These are phyloP conservation scores for Noccaea bulbosa DNA, from an alignment of 345 rosid species.

Conservation along the genomic window DNA sequence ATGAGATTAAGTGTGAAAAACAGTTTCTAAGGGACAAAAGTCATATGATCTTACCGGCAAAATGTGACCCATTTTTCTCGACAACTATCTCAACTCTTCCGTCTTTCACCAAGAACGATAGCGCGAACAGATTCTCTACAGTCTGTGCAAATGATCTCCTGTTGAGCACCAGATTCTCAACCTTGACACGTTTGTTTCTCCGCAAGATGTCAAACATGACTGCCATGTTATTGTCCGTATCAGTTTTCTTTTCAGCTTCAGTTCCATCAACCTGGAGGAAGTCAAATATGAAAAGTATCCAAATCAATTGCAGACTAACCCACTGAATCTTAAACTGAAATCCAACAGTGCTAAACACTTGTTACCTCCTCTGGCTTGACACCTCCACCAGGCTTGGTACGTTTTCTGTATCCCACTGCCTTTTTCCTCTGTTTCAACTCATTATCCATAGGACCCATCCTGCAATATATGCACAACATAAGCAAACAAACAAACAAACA, in stretches of 20 bases:
- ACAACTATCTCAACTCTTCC: constrained; percentile 68
- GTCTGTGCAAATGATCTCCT: constrained; percentile 83
- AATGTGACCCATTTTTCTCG: constrained; percentile 61
- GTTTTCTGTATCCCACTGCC: constrained; percentile 43
- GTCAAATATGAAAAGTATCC: neutral
- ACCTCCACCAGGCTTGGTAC: constrained; percentile 51
- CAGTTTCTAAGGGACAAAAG: constrained; percentile 18
- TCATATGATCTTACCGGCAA: constrained; percentile 58
- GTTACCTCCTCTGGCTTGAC: constrained; percentile 72
- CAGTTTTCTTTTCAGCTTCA: constrained; percentile 60
- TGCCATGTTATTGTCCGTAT: constrained; percentile 75
- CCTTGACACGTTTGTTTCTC: constrained; percentile 52
- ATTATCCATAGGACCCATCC: constrained; percentile 80
- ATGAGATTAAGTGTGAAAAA: neutral
- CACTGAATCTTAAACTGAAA: no score
- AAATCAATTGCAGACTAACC: no score
- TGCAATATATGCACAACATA: constrained; percentile 24
- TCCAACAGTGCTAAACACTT: neutral
- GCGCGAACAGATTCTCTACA: constrained; percentile 77
- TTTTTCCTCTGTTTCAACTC: constrained; percentile 65
- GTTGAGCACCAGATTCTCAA: constrained; percentile 72
- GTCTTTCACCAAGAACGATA: constrained; percentile 88
- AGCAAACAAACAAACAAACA: neutral
- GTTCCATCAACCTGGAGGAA: constrained; percentile 54
- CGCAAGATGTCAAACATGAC: constrained; percentile 68